Conservation (phyloP, 768 basidiomycete genomes). For the Rubroboletus satanas region DNA sequence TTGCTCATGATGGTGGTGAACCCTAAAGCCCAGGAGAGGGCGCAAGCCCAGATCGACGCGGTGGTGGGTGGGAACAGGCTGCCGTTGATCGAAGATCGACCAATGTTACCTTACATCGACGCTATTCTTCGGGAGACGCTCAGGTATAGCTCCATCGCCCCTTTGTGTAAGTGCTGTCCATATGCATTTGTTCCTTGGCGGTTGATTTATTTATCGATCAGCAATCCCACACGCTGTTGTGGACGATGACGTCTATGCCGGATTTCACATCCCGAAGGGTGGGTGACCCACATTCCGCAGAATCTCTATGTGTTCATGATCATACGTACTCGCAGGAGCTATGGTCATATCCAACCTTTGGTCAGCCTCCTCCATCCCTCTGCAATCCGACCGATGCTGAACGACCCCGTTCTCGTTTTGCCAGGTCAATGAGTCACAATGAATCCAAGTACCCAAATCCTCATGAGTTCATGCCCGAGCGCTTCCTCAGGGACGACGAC, state of each 20-base stretch:
- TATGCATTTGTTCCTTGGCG: neutral
- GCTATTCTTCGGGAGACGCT: constrained; percentile 19
- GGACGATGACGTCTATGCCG: constrained; percentile 41
- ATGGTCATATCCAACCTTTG: constrained; percentile 19
- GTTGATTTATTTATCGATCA: neutral
- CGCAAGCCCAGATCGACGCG: constrained; percentile 22
- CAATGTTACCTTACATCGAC: constrained; percentile 19
- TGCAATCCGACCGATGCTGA: neutral
- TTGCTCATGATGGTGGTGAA: constrained; percentile 17
- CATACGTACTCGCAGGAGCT: constrained; percentile 10
- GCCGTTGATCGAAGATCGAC: constrained; percentile 15
- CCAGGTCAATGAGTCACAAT: constrained; percentile 24
- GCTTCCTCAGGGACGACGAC: constrained; percentile 33
- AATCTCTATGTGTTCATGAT: neutral
- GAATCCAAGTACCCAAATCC: constrained; percentile 36
- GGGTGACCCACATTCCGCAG: neutral
- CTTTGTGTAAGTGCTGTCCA: constrained; percentile 10
- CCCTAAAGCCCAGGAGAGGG: constrained; percentile 17
- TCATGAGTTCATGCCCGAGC: constrained; percentile 37
- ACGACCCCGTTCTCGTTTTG: neutral
- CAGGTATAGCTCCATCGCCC: constrained; percentile 12
- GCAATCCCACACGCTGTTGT: constrained; percentile 33
- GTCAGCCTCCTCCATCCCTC: neutral
- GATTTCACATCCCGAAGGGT: constrained; percentile 50
- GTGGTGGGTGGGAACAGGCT: constrained; percentile 12